Evolutionary conservation across 148 eudicot genomes (phyloP), one percentile per base, ranked within the genome.

Genomic region (Rhododendron kiyosumense): DNA sequence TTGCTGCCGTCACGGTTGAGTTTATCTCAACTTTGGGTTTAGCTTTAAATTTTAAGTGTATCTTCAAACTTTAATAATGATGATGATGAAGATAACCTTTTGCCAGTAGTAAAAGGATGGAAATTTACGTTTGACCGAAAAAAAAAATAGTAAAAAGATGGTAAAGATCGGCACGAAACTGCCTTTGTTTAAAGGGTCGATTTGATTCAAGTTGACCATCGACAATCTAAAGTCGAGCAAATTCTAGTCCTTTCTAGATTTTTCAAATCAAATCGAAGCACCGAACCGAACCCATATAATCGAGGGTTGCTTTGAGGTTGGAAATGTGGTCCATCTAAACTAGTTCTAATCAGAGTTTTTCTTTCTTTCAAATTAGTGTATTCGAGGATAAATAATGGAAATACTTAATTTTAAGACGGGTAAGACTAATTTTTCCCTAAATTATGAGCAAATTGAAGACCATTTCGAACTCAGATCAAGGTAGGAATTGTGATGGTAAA

Each of bases 21-120:
- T 69, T 71, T 71, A 83, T 83, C 85, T 69, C 57, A 71, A 46
- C 34, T 26, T 83, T 83, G 24, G 41, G 48, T 63, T 5, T 65
- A 15, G 24, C 78, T 84, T 49, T 30, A 84, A 48, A 18, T 52
- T 52, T 52, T 14, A 52, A 65, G 38, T 57, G 24, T 34, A 36
- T 63, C 54, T 13, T 13, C 78, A 51, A 18, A 83, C 85, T 83
- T 83, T 71, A 83, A 71, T 83, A 74, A 4, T 38, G 6, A 41
- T 41, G 45, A 75, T 51, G 85, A 51, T 5, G 32, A 49, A 71
- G 57, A 74, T 75, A 63, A 84, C 75, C 80, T 36, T 74, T 52
- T 12, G 52, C 24, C 38, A 74, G 75, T 75, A 75, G 57, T 84
- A 51, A 32, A 73, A 34, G 36, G 86, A 49, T 51, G 86, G 81